Base-by-base conservation (phyloP, 192 early-diverging fungal species). In the Radiomyces spectabilis region DNA sequence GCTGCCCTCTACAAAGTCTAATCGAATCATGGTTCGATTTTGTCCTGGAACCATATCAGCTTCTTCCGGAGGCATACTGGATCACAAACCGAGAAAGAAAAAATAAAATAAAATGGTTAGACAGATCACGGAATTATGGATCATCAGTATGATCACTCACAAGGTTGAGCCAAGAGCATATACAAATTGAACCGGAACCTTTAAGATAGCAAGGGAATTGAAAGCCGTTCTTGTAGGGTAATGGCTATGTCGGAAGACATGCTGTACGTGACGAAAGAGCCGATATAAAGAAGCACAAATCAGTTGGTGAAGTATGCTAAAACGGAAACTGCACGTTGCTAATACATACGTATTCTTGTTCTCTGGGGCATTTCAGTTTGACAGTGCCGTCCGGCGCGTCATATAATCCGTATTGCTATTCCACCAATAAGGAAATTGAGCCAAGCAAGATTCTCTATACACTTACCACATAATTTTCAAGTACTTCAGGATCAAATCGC, bases 401-500 rank as follows among this genome's bases (percentile, higher is more conserved):
- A 19, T 66, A 33, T 60, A 76, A 51, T 10, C 71, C 77, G 43
- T 68, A 62, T 48, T 76, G 46, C 76, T 78, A 51, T 4, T 10
- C 8, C 4, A 43, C 27, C 24, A 52, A 40, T 21, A 31, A 27
- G 18, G 35, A 46, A 29, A 15, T 25, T 29, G 31, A 33, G 9
- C 4, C 1, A 49, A 22, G 25, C 57, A 44, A 25, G 1, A 39
- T 1, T 4, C 16, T 8, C 5, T 24, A 4, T 12, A 24, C 39
- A 35, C 67, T 55, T 74, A 82, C 80, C 16, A 84, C 31, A 53
- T 76, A 78, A 9, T 74, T 37, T 13, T 82, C 65, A 18, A 82
- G 50, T 33, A 68, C 67, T 24, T 82, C 77, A 39, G 73, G 61
- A 42, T 73, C 66, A 57, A 74, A 79, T 0, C 31, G 41, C 38